These are phyloP conservation scores for Aquilaria sinensis DNA, from an alignment of 345 rosid species.

Conservation along the genomic window DNA sequence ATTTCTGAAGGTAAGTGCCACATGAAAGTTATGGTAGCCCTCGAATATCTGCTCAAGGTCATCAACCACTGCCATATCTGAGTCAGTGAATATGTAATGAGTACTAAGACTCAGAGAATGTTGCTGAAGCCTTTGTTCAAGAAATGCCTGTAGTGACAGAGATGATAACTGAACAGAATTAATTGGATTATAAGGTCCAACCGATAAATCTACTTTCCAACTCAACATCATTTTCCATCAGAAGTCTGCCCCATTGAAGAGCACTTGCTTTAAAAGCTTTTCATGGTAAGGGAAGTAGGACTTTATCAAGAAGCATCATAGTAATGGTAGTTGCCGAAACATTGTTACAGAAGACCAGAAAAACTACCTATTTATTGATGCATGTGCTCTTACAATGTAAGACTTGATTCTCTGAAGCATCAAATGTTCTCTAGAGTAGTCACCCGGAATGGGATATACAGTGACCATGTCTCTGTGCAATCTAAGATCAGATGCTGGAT, in stretches of 20 bases:
- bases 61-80: slow-evolving; percentile 78
- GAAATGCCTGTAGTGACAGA: slow-evolving; percentile 47
- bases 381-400: slow-evolving; percentile 90
- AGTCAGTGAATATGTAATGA: slow-evolving; percentile 83
- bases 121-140: slow-evolving; percentile 52
- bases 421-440: slow-evolving; percentile 78
- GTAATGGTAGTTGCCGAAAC: slow-evolving; percentile 2
- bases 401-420: slow-evolving; percentile 99
- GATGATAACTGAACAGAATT: slow-evolving; percentile 3
- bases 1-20: slow-evolving; percentile 91
- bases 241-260: no score
- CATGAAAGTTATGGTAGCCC: slow-evolving; percentile 49
- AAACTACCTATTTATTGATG: slow-evolving; percentile 48
- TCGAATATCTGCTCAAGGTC: slow-evolving; percentile 58
- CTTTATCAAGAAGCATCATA: background rate
- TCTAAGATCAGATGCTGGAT: slow-evolving; percentile 75
- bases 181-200: background rate
- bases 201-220: no score
- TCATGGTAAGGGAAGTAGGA: no score
- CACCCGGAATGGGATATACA: slow-evolving; percentile 65
- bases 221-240: no score
- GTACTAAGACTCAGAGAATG: slow-evolving; percentile 27
- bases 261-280: no score
- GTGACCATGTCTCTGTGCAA: slow-evolving; percentile 43
- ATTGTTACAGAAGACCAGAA: slow-evolving; percentile 7